A percentile compares a stretch with the other conserved stretches of the same genome.
Evolutionary conservation across 495 filamentous ascomycete genomes (phyloP).

Genomic region (Talaromyces adpressus): DNA sequence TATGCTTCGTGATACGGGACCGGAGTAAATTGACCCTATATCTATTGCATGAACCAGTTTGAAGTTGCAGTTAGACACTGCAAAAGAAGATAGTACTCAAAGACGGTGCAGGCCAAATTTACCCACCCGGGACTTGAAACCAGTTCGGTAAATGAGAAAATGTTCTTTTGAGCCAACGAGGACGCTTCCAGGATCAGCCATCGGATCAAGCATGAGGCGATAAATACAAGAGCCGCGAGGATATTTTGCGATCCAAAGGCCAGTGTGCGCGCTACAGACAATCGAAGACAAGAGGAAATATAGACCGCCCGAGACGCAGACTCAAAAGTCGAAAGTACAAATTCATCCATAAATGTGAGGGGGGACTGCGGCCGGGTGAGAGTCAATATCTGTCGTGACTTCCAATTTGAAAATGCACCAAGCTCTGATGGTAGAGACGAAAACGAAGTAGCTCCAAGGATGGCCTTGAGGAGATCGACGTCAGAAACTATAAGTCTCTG

Average conservation of each 20-base stretch:
- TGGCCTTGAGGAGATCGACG: background rate
- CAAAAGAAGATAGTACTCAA: background rate
- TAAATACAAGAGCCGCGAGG: background rate
- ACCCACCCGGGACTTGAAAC: background rate
- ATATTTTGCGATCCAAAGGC: background rate
- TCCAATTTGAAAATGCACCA: background rate
- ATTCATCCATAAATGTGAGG: conserved; percentile 1
- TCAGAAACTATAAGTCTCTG: background rate
- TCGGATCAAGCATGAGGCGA: background rate
- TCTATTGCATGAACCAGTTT: background rate
- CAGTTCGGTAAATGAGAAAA: background rate
- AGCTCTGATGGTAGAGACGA: background rate
- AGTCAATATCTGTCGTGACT: background rate
- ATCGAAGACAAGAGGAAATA: background rate
- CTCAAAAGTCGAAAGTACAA: background rate
- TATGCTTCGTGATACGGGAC: too few species aligned
- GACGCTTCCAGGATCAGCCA: background rate
- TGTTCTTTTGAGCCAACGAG: background rate
- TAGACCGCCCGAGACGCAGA: background rate
- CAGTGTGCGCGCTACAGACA: background rate
- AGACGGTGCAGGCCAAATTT: background rate
- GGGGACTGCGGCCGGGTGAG: background rate
- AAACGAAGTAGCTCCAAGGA: background rate
- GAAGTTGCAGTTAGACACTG: background rate
- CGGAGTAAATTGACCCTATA: too few species aligned